phyloP scores from a whole-genome alignment of 2,329 filamentous ascomycete genomes.

The Colletotrichum sp. region DNA sequence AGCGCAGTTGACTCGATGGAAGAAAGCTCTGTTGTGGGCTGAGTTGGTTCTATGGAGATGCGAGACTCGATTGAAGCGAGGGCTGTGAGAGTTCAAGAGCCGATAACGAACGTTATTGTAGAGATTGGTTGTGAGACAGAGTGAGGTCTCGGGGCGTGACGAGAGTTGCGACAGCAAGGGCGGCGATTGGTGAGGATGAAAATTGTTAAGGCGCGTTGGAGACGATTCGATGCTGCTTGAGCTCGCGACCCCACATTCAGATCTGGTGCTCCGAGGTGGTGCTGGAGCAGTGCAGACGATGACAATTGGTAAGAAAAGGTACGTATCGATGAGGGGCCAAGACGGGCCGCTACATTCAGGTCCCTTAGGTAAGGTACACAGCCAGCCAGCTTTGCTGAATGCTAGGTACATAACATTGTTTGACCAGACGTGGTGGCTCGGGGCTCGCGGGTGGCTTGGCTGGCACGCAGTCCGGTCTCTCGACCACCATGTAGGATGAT shows the following conservation, averaged over 20 bases:
- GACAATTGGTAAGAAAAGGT: background rate
- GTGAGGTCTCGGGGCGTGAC: background rate
- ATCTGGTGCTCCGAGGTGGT: background rate
- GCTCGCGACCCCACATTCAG: constrained; percentile 4
- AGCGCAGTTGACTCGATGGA: background rate
- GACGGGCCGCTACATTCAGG: background rate
- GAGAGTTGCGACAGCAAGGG: background rate
- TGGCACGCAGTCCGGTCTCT: background rate
- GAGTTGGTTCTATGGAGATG: background rate
- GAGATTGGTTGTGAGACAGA: background rate
- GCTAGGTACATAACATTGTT: background rate
- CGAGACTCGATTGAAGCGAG: background rate
- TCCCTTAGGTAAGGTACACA: background rate
- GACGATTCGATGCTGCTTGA: constrained; percentile 5
- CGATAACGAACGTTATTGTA: background rate
- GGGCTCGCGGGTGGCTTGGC: constrained; percentile 17
- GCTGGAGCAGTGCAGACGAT: background rate
- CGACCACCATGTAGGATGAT: background rate
- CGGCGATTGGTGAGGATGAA: background rate
- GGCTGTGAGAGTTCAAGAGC: background rate
- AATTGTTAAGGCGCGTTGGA: constrained; percentile 15
- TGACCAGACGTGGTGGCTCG: background rate
- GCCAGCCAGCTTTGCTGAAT: background rate
- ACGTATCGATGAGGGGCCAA: background rate
- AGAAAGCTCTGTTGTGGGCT: background rate